These are phyloP conservation scores for Ascodesmis nigricans DNA, from an alignment of 495 filamentous ascomycete species.

Conservation along the genomic window DNA sequence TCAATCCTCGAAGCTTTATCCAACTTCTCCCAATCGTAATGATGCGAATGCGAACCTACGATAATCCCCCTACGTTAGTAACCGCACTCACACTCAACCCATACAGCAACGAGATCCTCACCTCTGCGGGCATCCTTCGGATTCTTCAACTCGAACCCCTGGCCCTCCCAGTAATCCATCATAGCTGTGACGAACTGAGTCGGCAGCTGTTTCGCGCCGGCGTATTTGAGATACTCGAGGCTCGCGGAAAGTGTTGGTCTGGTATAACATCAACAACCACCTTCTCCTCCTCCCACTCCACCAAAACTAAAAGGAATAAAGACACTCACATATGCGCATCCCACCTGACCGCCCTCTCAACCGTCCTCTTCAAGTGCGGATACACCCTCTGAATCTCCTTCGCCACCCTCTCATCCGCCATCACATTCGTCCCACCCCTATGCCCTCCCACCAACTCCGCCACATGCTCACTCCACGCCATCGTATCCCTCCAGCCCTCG, in stretches of 20 bases:
- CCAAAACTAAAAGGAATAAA: not conserved
- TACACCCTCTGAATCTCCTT: slow-evolving; percentile 33
- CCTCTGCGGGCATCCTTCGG: too few relatives aligned
- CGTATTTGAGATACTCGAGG: slow-evolving; percentile 50
- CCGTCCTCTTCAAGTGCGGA: slow-evolving; percentile 33
- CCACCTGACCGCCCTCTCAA: slow-evolving; percentile 33
- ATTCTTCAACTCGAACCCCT: slow-evolving; percentile 40
- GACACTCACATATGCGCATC: slow-evolving; percentile 32
- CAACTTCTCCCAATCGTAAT: too few relatives aligned
- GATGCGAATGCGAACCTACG: too few relatives aligned
- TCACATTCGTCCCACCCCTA: too few relatives aligned
- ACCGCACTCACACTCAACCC: too few relatives aligned
- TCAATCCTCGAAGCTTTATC: too few relatives aligned
- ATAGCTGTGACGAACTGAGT: slow-evolving; percentile 56
- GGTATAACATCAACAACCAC: not conserved
- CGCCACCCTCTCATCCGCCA: slow-evolving; percentile 25
- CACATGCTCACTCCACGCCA: too few relatives aligned
- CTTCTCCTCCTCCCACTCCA: too few relatives aligned
- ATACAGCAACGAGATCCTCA: too few relatives aligned
- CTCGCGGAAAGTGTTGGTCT: slow-evolving; percentile 37
- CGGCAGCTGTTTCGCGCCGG: slow-evolving; percentile 32
- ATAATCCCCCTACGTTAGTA: too few relatives aligned
- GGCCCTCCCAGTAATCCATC: slow-evolving; percentile 54
- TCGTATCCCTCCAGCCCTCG: too few relatives aligned
- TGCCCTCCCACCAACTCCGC: too few relatives aligned